Conservation (phyloP, 176 grass and related monocot species). For the Phyllostachys edulis region DNA sequence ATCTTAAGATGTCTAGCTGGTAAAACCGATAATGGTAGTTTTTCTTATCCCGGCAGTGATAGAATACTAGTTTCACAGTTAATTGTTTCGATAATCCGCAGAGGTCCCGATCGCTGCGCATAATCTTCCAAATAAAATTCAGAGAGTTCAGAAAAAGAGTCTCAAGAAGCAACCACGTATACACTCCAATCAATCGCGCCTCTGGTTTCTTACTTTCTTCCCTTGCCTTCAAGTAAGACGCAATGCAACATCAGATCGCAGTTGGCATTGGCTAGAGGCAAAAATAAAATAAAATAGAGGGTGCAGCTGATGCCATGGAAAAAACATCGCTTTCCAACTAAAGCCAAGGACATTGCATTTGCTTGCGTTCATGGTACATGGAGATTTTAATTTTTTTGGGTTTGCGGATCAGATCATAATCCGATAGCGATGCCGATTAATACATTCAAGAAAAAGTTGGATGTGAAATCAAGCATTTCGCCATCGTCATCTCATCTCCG, state of each 20-base stretch:
- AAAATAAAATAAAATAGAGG: not conserved
- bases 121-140: not conserved
- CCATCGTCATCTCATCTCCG: not conserved
- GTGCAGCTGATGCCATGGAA: not conserved
- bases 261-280: not conserved
- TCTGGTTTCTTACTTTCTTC: too few relatives aligned
- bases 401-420: not conserved
- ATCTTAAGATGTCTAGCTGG: not conserved
- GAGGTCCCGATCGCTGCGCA: not conserved
- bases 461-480: not conserved
- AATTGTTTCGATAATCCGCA: not conserved
- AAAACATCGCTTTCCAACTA: not conserved
- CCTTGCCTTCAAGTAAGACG: too few relatives aligned
- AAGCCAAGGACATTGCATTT: not conserved
- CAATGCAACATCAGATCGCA: not conserved
- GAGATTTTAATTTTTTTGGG: not conserved
- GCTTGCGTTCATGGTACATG: not conserved
- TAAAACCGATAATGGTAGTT: not conserved
- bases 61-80: not conserved
- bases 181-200: not conserved
- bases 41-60: not conserved
- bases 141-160: not conserved
- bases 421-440: not conserved
- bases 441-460: not conserved
- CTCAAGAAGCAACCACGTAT: conserved; percentile 1